These are phyloP conservation scores for Phaffia australis DNA, from an alignment of 768 basidiomycete genomes.

Conservation along the genomic window DNA sequence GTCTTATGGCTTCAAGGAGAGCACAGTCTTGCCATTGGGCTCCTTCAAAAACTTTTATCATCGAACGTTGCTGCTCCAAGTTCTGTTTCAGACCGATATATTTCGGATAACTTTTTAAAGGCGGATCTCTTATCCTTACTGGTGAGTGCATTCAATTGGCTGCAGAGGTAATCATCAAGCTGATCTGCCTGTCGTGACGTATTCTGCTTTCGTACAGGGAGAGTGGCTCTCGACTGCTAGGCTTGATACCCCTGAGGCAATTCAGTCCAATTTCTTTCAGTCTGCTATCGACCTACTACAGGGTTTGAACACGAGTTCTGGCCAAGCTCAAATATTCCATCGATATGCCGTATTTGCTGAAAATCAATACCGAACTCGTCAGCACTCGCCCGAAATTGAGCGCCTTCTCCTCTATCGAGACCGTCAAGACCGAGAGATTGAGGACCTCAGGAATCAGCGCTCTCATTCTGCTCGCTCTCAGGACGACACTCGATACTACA, in stretches of 20 bases:
- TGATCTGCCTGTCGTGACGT: neutral
- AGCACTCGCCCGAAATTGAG: constrained; percentile 57
- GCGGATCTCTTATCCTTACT: constrained; percentile 46
- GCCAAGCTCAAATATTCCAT: constrained; percentile 47
- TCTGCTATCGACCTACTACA: constrained; percentile 45
- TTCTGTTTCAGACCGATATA: neutral
- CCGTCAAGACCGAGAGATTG: constrained; percentile 55
- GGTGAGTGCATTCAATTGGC: constrained; percentile 41
- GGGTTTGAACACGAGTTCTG: constrained; percentile 25
- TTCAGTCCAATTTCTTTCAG: constrained; percentile 59
- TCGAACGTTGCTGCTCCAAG: neutral
- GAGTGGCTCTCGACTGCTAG: constrained; percentile 83
- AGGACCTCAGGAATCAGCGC: constrained; percentile 12
- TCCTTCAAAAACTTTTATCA: constrained; percentile 43
- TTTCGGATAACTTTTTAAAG: neutral
- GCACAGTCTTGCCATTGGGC: constrained; percentile 68
- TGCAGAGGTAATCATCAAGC: neutral
- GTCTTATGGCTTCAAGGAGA: constrained; percentile 85
- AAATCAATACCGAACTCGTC: constrained; percentile 62
- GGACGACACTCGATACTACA: neutral
- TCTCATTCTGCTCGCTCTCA: neutral
- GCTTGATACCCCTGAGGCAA: constrained; percentile 62
- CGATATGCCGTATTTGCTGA: constrained; percentile 85
- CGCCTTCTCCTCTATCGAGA: constrained; percentile 61
- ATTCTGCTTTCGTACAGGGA: constrained; percentile 47